Base-by-base conservation (phyloP, 768 basidiomycete genomes). In the Hericium rajendrae region DNA sequence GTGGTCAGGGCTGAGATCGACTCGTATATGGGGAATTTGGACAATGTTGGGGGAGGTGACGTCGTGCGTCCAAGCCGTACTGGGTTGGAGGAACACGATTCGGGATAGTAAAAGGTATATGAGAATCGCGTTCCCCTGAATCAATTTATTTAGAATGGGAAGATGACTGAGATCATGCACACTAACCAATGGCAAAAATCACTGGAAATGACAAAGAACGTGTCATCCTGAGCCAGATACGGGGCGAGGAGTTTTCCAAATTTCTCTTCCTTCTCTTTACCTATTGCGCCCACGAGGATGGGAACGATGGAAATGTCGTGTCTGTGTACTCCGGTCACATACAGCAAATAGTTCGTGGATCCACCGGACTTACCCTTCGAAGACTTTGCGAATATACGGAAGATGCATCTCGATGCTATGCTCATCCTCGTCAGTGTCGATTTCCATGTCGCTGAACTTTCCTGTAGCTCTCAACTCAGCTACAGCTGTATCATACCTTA, bases 381-480 rank as follows among this genome's bases (percentile, higher is more conserved):
- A 97, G 11, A 86, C 72, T 69, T 91, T 91, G 52, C 88, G 81
- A 43, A 97, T 74, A 69, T 91, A 94, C 5, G 95, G 94, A 16
- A 98, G 78, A 65, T 98, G 94, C 91, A 99, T 94, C 73, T 99
- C 97, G 55, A 99, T 83, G 67, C 91, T 94, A 69, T 99, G 97
- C 66, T 99, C 97, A 28, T 86, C 91, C 70, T 94, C 93, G 67
- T 99, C 97, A 2, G 83, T 83, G 2, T 72, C 64, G 2, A 77
- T 62, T 16, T 72, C 73, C 82, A 99, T 85, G 10, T 76, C 72
- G 39, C 79, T 76, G 63, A 98, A 98, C 55, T 82, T 72, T 1
- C 83, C 82, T 0, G 88, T 88, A 2, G 70, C 72, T 28, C 74
- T 72, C 20, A 95, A 76, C 62, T 89, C 81, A 6, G 74, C 68